Evolutionary conservation across 495 filamentous ascomycete genomes (phyloP), one percentile per base, ranked within the genome.

Genomic region (Aspergillus diversus): DNA sequence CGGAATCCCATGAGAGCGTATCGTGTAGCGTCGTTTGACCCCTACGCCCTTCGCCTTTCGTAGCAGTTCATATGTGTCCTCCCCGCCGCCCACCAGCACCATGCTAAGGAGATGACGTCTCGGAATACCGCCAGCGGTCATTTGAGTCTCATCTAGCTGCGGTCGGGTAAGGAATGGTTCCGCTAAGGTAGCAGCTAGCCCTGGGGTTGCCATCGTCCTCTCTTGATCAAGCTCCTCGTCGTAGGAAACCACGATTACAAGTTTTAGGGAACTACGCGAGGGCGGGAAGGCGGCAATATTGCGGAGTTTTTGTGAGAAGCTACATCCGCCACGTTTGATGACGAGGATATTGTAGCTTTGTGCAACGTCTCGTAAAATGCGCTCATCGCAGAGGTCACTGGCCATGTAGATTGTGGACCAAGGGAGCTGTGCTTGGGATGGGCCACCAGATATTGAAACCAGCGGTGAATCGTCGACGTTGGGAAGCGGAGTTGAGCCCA

Each of bases 1-100:
- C 64, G 84, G 82, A 42, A 91, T 71, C 13, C 93, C 94, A 73
- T 92, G 89, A 60, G 92, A 95, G 64, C 88, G 85, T 49, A 97
- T 84, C 67, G 85, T 86, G 71, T 91, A 97, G 71, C 92, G 76
- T 72, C 92, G 85, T 74, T 87, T 86, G 50, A 97, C 69, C 0
- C 91, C 92, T 15, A 97, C 65, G 3, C 82, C 83, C 66, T 73
- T 80, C 13, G 90, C 86, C 65, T 76, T 77, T 55, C 72, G 81
- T 4, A 96, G 69, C 60, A 89, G 67, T 49, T 86, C 82, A 63
- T 88, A 90, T 48, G 85, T 88, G 61, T 84, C 80, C 15, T 92
- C 81, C 3, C 90, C 91, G 0, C 91, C 92, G 0, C 86, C 86
- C 7, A 96, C 88, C 89, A 98, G 90, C 27, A 97, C 82, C 87